Conservation (phyloP, 2,329 filamentous ascomycete species). For the Lecanicillium sp. region DNA sequence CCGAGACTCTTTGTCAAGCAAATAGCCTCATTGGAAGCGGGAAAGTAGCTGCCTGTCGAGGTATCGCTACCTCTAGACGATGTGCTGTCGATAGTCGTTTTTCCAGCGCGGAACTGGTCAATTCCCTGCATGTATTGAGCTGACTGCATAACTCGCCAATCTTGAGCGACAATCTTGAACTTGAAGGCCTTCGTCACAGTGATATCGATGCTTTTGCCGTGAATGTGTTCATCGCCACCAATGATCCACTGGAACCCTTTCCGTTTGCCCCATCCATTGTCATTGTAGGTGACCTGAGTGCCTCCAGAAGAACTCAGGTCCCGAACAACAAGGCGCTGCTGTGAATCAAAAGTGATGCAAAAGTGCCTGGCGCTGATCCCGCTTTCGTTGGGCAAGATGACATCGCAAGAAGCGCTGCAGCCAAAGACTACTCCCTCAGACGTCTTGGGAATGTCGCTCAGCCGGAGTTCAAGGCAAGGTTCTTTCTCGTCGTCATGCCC, state of each 20-base stretch:
- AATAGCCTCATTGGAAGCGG: neutral
- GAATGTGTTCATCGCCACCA: neutral
- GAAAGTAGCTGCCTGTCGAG: neutral
- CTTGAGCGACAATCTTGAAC: neutral
- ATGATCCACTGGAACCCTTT: slow-evolving; percentile 1
- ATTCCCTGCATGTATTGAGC: neutral
- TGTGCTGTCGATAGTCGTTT: too few relatives aligned
- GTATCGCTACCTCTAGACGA: neutral
- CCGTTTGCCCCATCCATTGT: neutral
- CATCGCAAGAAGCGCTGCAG: neutral
- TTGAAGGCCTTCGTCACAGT: neutral
- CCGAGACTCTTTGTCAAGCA: neutral
- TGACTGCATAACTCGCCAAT: too few relatives aligned
- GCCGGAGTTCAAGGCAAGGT: neutral
- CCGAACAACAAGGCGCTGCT: neutral
- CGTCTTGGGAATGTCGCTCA: neutral
- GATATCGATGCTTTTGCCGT: neutral
- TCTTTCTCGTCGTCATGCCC: too few relatives aligned
- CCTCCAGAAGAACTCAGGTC: neutral
- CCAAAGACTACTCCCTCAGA: slow-evolving; percentile 1
- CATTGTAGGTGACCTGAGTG: neutral
- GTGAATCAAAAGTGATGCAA: neutral
- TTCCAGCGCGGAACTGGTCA: too few relatives aligned
- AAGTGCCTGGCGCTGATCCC: neutral
- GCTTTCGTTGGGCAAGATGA: neutral